phyloP scores from a whole-genome alignment of 345 rosid species.

The Eucalyptus pauciflora region DNA sequence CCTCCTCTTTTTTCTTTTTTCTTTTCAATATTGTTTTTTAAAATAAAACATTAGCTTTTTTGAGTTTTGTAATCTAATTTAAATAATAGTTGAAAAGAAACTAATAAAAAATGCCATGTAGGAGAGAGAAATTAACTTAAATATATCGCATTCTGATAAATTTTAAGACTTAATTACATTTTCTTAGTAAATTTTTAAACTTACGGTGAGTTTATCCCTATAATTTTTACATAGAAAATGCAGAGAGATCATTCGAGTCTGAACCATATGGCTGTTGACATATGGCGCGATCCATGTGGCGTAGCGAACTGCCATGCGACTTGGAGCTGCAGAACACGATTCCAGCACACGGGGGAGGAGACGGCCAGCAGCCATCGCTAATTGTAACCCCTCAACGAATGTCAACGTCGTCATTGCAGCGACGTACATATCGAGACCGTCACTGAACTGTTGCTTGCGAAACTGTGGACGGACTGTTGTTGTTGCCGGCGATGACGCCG shows the following conservation, averaged over 20 bases:
- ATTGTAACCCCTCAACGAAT: neutral
- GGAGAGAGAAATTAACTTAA: rapidly evolving
- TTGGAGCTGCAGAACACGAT: neutral
- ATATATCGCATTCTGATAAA: rapidly evolving
- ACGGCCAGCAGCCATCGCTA: neutral
- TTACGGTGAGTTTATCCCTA: too few relatives aligned
- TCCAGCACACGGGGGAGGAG: neutral
- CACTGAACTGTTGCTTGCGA: neutral
- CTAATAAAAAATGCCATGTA: too few relatives aligned
- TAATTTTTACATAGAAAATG: neutral
- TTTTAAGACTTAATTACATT: rapidly evolving
- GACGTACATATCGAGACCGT: too few relatives aligned
- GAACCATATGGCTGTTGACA: neutral
- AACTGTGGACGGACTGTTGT: neutral
- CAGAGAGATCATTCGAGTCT: rapidly evolving
- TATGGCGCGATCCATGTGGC: neutral
- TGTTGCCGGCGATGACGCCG: rapidly evolving
- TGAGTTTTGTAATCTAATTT: too few relatives aligned
- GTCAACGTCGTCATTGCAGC: neutral
- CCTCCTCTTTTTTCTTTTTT: too few relatives aligned
- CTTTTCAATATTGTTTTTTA: too few relatives aligned
- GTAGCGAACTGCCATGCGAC: neutral
- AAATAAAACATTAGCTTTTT: too few relatives aligned
- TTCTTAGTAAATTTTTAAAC: rapidly evolving
- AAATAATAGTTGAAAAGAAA: too few relatives aligned